Conservation (phyloP, 2,329 filamentous ascomycete species). For the Geosmithia morbida region DNA sequence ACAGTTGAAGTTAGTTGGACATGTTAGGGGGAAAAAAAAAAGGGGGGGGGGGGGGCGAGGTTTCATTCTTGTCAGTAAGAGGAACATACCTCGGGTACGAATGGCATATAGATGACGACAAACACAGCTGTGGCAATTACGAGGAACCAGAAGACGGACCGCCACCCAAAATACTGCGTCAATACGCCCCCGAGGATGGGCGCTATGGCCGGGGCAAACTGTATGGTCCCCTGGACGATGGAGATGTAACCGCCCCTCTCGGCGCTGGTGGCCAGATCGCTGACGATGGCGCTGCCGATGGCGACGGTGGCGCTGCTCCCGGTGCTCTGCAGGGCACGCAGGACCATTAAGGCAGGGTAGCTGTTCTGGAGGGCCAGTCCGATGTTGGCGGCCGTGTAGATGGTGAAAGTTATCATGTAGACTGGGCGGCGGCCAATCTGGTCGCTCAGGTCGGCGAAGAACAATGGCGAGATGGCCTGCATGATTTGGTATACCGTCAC, state of each 20-base stretch:
- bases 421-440: constrained; percentile 29
- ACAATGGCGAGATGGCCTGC: constrained; percentile 33
- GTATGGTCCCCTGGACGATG: constrained; percentile 24
- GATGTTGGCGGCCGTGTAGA: constrained; percentile 30
- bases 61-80: not conserved
- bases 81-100: constrained; percentile 10
- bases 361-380: constrained; percentile 26
- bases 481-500: constrained; percentile 31
- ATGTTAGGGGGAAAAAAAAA: no score
- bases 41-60: no score
- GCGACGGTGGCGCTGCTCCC: constrained; percentile 41
- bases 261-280: constrained; percentile 38
- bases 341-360: constrained; percentile 27
- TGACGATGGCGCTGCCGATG: constrained; percentile 35
- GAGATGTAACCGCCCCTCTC: constrained; percentile 42
- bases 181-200: constrained; percentile 40
- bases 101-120: constrained; percentile 25
- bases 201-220: constrained; percentile 24
- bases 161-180: constrained; percentile 35
- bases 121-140: constrained; percentile 23
- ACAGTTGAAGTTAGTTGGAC: not conserved
- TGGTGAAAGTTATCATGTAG: constrained; percentile 28
- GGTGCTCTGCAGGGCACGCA: constrained; percentile 34
- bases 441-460: constrained; percentile 36
- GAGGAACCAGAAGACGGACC: constrained; percentile 42